Base-by-base conservation (phyloP, 495 filamentous ascomycete genomes). In the Xylaria nigripes region DNA sequence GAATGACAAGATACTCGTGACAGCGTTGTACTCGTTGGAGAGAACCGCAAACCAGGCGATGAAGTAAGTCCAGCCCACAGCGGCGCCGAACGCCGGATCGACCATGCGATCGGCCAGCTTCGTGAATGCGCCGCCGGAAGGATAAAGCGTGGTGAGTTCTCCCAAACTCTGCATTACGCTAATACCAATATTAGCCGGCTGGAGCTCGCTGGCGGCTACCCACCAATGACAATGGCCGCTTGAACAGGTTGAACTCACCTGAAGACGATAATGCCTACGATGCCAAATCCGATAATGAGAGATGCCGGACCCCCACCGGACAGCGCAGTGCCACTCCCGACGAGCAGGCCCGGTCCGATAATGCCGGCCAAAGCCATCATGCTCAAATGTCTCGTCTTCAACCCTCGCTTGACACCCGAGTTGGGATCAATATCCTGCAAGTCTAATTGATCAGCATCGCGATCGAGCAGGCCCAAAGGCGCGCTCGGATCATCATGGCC, bases 11-110 rank as follows among this genome's bases (percentile, higher is more conserved):
- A 84, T 83, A 55, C 77, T 81, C 19, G 76, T 77, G 18, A 81
- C 80, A 50, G 77, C 77, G 13, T 80, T 81, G 40, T 80, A 75
- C 63, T 83, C 80, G 56, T 80, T 78, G 44, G 78, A 72, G 42
- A 83, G 63, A 10, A 81, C 76, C 18, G 74, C 67, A 56, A 79
- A 68, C 85, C 86, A 89, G 54, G 78, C 75, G 52, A 87, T 78
- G 60, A 81, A 82, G 60, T 89, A 89, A 60, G 87, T 83, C 85
- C 86, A 89, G 25, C 89, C 89, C 58, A 95, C 89, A 34, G 89
- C 86, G 56, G 90, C 90, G 32, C 86, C 89, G 69, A 90, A 81
- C 38, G 84, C 84, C 42, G 85, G 82, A 63, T 88, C 84, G 49
- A 89, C 79, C 57, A 90, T 82, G 34, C 86, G 79, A 51, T 85